These are phyloP conservation scores for Salix dunnii DNA, from an alignment of 345 rosid genomes.

Conservation along the genomic window DNA sequence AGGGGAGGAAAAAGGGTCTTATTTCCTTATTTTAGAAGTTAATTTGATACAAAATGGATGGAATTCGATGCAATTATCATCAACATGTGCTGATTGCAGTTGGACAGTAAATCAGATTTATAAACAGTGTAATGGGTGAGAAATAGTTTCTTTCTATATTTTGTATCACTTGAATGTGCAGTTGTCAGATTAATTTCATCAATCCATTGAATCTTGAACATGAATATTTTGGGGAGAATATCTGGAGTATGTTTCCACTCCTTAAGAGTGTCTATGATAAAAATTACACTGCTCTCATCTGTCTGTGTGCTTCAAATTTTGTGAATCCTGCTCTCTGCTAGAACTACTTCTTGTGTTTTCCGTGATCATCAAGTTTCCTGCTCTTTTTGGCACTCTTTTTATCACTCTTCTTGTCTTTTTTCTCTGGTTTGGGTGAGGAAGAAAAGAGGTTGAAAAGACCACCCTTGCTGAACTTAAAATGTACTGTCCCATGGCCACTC, in stretches of 20 bases:
- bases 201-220: background rate
- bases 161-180: background rate
- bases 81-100: background rate
- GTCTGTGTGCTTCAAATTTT: background rate
- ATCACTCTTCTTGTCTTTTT: slow-evolving; percentile 27
- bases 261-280: slow-evolving; percentile 1
- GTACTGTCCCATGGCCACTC: slow-evolving; percentile 14
- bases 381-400: slow-evolving; percentile 21
- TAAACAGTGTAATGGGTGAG: background rate
- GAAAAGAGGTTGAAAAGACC: slow-evolving; percentile 26
- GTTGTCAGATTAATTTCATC: background rate
- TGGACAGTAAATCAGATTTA: background rate
- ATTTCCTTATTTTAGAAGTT: background rate
- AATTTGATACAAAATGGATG: background rate
- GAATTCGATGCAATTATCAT: background rate
- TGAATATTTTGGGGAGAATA: background rate
- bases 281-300: slow-evolving; percentile 1
- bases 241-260: background rate
- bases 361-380: slow-evolving; percentile 13
- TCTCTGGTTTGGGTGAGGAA: slow-evolving; percentile 22
- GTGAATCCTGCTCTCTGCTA: background rate
- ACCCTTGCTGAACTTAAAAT: slow-evolving; percentile 23
- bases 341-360: slow-evolving; percentile 24
- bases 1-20: background rate
- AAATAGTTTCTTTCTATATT: background rate